These are phyloP conservation scores for Macrocybe gigantea DNA, from an alignment of 768 basidiomycete genomes.

Conservation along the genomic window DNA sequence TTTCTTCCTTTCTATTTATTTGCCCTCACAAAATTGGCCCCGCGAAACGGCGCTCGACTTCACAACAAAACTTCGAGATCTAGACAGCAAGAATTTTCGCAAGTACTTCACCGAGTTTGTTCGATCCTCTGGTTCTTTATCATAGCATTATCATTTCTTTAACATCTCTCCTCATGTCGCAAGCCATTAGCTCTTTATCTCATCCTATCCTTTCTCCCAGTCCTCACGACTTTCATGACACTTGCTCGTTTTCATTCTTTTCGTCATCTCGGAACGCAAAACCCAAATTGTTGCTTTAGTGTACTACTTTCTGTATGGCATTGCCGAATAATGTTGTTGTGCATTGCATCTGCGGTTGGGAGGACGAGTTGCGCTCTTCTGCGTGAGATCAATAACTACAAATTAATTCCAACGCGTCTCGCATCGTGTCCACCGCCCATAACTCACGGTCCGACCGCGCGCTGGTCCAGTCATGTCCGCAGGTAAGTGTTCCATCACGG, in stretches of 20 bases:
- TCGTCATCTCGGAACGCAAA: neutral
- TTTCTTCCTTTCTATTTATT: constrained; percentile 71
- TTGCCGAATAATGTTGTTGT: no score
- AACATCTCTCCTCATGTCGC: constrained; percentile 6
- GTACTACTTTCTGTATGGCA: no score
- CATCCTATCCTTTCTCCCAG: constrained; percentile 1
- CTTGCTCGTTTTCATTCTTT: neutral
- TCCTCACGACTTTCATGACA: neutral
- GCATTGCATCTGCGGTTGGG: no score
- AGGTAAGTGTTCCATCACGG: no score
- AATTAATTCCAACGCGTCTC: no score
- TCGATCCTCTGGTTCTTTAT: constrained; percentile 57
- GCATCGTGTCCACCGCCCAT: no score
- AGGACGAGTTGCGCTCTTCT: no score
- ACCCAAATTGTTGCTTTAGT: no score
- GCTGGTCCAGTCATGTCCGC: no score
- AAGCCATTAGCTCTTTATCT: constrained; percentile 7
- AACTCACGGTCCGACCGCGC: no score
- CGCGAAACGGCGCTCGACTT: constrained; percentile 72
- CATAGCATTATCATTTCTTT: constrained; percentile 32
- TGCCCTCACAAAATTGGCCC: constrained; percentile 90
- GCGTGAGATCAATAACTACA: no score
- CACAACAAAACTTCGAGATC: constrained; percentile 63
- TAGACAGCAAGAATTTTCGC: constrained; percentile 72
- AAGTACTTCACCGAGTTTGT: constrained; percentile 88